These are phyloP conservation scores for Phyllostachys edulis DNA, from an alignment of 176 grass and related monocot species.

Conservation along the genomic window DNA sequence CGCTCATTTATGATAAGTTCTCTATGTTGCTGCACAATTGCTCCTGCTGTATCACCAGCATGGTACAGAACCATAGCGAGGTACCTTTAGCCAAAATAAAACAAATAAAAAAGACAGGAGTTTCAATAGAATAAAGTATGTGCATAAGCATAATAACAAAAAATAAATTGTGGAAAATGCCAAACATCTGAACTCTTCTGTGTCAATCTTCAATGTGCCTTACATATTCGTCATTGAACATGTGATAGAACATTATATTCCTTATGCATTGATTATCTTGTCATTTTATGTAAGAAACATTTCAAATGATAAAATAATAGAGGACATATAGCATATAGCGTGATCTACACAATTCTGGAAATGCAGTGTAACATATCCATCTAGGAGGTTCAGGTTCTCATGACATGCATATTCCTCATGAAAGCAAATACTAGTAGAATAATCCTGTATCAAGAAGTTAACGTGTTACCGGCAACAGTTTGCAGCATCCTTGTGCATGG, in stretches of 20 bases:
- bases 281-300: background rate
- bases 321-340: background rate
- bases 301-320: background rate
- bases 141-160: conserved; percentile 14
- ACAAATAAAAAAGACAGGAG: background rate
- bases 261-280: background rate
- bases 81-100: conserved; percentile 54
- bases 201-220: background rate
- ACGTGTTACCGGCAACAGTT: conserved; percentile 82
- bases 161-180: background rate
- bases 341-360: background rate
- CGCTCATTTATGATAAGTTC: conserved; percentile 98
- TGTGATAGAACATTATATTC: background rate
- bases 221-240: background rate
- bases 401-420: background rate
- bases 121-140: background rate
- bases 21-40: conserved; percentile 94
- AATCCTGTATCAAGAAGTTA: background rate
- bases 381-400: background rate
- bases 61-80: conserved; percentile 95
- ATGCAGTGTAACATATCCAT: background rate
- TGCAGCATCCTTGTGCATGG: conserved; percentile 95
- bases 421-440: background rate
- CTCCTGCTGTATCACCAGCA: conserved; percentile 85
- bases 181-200: background rate